Percentiles rank a stretch among this genome's conserved stretches.
phyloP scores from a whole-genome alignment of 352 stramenopile genomes.

The Phytophthora nicotianae region DNA sequence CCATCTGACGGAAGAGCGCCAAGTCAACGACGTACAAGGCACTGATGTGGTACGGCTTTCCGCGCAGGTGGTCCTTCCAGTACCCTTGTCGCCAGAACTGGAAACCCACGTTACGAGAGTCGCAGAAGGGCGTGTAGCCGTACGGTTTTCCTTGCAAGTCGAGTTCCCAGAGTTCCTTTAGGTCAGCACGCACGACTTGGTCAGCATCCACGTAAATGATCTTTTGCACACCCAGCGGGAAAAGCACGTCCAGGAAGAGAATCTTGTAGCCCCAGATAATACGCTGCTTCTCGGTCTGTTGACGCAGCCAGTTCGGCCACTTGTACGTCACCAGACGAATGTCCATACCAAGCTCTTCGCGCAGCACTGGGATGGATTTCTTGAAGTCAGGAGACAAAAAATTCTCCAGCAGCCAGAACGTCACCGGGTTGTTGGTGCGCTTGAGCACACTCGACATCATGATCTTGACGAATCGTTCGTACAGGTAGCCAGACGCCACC shows the following conservation, averaged over 20 bases:
- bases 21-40: slow-evolving; percentile 99
- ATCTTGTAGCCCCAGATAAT: slow-evolving; percentile 99
- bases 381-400: slow-evolving; percentile 99
- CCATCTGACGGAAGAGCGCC: slow-evolving; percentile 92
- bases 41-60: slow-evolving; percentile 99
- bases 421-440: slow-evolving; percentile 96
- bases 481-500: slow-evolving; percentile 96
- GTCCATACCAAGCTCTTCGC: slow-evolving; percentile 94
- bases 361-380: slow-evolving; percentile 91
- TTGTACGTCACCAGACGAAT: slow-evolving; percentile 99
- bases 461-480: slow-evolving; percentile 99
- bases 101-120: slow-evolving; percentile 96
- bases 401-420: slow-evolving; percentile 99
- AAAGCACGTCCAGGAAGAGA: slow-evolving; percentile 99
- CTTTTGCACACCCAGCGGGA: slow-evolving; percentile 98
- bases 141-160: slow-evolving; percentile 97
- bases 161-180: slow-evolving; percentile 99
- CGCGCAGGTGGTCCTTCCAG: slow-evolving; percentile 97
- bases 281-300: slow-evolving; percentile 99
- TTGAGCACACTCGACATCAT: slow-evolving; percentile 99
- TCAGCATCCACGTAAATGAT: slow-evolving; percentile 99
- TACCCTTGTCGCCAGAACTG: slow-evolving; percentile 99
- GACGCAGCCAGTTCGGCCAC: slow-evolving; percentile 98
- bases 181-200: slow-evolving; percentile 97
- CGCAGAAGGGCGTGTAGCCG: slow-evolving; percentile 99